Conservation (phyloP, 225 moss, liverwort and hornwort genomes). For the Sphagnum tenellum region DNA sequence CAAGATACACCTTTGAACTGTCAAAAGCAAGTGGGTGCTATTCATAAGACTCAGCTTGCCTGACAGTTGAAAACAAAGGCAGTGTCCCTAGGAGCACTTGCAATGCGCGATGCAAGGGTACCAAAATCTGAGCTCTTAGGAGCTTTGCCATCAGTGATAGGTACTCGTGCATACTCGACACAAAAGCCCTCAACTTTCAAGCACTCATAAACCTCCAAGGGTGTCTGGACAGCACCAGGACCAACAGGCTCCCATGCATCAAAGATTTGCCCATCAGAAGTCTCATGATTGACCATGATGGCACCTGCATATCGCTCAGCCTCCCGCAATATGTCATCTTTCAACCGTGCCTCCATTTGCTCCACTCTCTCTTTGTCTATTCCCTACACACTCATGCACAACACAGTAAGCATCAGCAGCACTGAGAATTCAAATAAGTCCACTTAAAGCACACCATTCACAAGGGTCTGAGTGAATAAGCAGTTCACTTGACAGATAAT, state of each 20-base stretch:
- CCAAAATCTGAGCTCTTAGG: conserved; percentile 99
- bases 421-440: too few species aligned
- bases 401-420: background rate
- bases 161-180: conserved; percentile 95
- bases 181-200: conserved; percentile 71
- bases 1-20: too few species aligned
- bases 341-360: conserved; percentile 97
- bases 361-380: conserved; percentile 91
- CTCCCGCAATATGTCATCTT: conserved; percentile 85
- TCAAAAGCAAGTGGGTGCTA: too few species aligned
- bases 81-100: conserved; percentile 65
- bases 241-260: conserved; percentile 88
- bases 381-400: conserved; percentile 40
- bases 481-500: too few species aligned
- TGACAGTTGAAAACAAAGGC: conserved; percentile 99
- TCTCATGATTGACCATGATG: conserved; percentile 99
- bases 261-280: conserved; percentile 85
- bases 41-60: conserved; percentile 19
- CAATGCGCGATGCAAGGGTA: conserved; percentile 72
- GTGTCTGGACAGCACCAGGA: conserved; percentile 78
- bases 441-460: too few species aligned
- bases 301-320: conserved; percentile 78
- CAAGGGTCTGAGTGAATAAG: too few species aligned
- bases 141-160: conserved; percentile 98
- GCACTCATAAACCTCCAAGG: conserved; percentile 84